Evolutionary conservation across 345 rosid species (phyloP).

Genomic region (Eucalyptus fibrosa): DNA sequence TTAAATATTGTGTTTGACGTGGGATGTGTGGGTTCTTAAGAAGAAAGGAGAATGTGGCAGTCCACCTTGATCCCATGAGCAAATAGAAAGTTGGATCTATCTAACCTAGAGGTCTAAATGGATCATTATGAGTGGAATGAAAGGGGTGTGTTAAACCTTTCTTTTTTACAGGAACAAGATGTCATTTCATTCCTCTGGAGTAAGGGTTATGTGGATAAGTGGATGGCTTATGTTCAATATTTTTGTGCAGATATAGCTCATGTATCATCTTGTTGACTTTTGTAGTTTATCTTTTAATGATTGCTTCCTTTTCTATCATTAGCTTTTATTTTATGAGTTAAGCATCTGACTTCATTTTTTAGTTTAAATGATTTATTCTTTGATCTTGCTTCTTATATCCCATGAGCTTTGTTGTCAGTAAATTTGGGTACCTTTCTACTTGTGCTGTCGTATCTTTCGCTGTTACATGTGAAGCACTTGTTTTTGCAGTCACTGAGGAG

Average conservation of each 20-base stretch:
- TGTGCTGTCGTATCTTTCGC: neutral
- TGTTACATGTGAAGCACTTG: neutral
- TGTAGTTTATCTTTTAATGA: neutral
- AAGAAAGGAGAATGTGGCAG: neutral
- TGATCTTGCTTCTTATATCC: neutral
- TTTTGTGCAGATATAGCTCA: neutral
- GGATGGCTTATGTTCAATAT: neutral
- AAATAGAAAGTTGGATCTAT: neutral
- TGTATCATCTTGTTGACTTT: neutral
- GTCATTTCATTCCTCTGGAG: neutral
- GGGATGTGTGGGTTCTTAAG: neutral
- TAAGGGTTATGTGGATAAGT: neutral
- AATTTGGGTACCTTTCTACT: neutral
- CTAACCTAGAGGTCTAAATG: neutral
- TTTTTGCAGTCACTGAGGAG: slow-evolving; percentile 39
- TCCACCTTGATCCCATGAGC: neutral
- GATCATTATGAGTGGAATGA: neutral
- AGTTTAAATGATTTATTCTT: neutral
- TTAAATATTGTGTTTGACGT: neutral
- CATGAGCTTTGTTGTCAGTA: neutral
- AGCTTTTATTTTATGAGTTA: neutral
- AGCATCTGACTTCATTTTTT: neutral
- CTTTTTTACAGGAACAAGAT: neutral
- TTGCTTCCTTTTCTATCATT: neutral
- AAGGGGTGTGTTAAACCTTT: neutral